phyloP scores from a whole-genome alignment of 176 grass and related monocot genomes.

The Musa troglodytarum region DNA sequence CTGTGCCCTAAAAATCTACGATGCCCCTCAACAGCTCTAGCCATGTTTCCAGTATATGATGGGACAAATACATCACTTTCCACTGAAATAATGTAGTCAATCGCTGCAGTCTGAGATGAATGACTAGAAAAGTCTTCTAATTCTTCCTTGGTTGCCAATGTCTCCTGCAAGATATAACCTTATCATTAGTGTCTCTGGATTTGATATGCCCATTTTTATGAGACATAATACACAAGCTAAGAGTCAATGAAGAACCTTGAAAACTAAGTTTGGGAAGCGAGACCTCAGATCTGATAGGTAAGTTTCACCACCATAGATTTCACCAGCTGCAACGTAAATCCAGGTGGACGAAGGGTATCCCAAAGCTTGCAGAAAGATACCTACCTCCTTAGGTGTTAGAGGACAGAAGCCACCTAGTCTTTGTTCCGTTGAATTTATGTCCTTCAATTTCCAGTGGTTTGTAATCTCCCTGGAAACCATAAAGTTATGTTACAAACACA shows the following conservation, averaged over 20 bases:
- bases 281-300: constrained; percentile 72
- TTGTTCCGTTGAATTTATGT: constrained; percentile 82
- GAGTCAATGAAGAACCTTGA: constrained; percentile 48
- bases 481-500: background rate
- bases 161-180: constrained; percentile 43
- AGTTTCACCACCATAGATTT: constrained; percentile 90
- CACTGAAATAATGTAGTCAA: constrained; percentile 92
- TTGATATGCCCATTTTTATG: background rate
- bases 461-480: constrained; percentile 54
- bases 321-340: constrained; percentile 88
- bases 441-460: constrained; percentile 93
- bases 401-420: constrained; percentile 73
- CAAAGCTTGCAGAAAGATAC: constrained; percentile 65
- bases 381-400: constrained; percentile 72
- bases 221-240: constrained; percentile 13
- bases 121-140: constrained; percentile 52
- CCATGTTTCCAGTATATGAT: constrained; percentile 86
- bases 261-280: constrained; percentile 81
- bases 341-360: constrained; percentile 74
- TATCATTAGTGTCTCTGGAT: background rate
- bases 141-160: constrained; percentile 58
- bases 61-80: constrained; percentile 94
- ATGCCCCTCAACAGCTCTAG: constrained; percentile 93
- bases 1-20: constrained; percentile 77
- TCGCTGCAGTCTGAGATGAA: constrained; percentile 69